Conservation (phyloP, 2,329 filamentous ascomycete species). For the Calcarisporium arbuscula region DNA sequence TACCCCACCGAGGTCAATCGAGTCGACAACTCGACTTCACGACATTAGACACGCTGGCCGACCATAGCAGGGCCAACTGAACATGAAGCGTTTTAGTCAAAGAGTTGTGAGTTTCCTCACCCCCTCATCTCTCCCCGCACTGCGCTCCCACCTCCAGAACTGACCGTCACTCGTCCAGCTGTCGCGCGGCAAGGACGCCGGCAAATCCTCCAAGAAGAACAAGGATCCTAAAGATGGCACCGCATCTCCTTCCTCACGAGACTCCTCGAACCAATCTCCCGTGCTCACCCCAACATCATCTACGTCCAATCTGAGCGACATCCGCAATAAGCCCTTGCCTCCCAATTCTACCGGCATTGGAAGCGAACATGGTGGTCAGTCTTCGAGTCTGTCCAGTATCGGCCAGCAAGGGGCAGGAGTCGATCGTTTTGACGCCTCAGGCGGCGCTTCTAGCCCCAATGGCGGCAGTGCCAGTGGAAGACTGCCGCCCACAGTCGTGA, state of each 20-base stretch:
- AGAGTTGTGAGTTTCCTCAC: slow-evolving; percentile 53
- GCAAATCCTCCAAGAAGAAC: slow-evolving; percentile 76
- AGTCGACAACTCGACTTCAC: slow-evolving; percentile 8
- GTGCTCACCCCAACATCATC: slow-evolving; percentile 79
- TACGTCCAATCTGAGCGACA: slow-evolving; percentile 77
- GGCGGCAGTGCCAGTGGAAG: slow-evolving; percentile 25
- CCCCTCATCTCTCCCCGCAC: slow-evolving; percentile 1
- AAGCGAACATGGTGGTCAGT: slow-evolving; percentile 38
- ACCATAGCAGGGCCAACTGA: slow-evolving; percentile 29
- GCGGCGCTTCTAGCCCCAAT: slow-evolving; percentile 28
- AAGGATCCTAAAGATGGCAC: slow-evolving; percentile 70
- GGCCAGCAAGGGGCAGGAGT: slow-evolving; percentile 27
- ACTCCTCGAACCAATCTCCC: slow-evolving; percentile 52
- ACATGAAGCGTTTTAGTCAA: slow-evolving; percentile 96
- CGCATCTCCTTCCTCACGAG: slow-evolving; percentile 65
- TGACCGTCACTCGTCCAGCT: slow-evolving; percentile 51
- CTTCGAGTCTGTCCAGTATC: slow-evolving; percentile 29
- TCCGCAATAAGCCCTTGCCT: slow-evolving; percentile 73
- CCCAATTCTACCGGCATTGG: slow-evolving; percentile 42
- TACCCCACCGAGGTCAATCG: slow-evolving; percentile 17
- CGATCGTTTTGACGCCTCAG: slow-evolving; percentile 36
- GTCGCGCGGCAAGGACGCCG: slow-evolving; percentile 79
- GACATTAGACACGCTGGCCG: slow-evolving; percentile 6
- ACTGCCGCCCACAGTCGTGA: slow-evolving; percentile 81
- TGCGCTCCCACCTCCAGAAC: slow-evolving; percentile 18